Conservation (phyloP, 768 basidiomycete genomes). For the Suillus hirtellus region DNA sequence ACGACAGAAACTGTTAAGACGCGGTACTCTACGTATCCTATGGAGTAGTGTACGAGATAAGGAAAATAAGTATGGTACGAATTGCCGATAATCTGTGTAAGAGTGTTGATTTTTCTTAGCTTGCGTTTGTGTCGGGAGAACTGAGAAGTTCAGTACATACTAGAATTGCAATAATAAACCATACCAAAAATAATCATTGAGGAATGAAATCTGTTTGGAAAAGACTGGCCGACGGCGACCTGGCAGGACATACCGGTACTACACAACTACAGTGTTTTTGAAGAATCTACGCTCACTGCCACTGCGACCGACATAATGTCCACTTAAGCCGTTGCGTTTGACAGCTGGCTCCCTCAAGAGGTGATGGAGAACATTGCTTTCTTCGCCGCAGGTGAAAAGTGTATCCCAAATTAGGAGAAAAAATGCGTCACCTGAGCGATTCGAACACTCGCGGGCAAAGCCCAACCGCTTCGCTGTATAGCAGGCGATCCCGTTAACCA, state of each 20-base stretch:
- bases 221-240: neutral
- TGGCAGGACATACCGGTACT: neutral
- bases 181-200: too few relatives aligned
- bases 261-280: neutral
- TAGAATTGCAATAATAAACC: too few relatives aligned
- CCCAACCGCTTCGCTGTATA: slow-evolving; percentile 55
- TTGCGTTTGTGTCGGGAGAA: too few relatives aligned
- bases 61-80: too few relatives aligned
- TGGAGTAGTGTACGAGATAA: too few relatives aligned
- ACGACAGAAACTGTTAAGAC: too few relatives aligned
- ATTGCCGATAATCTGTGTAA: too few relatives aligned
- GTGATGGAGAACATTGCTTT: slow-evolving; percentile 79
- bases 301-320: neutral
- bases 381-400: slow-evolving; percentile 44
- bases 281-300: neutral
- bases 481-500: slow-evolving; percentile 89
- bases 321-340: slow-evolving; percentile 16
- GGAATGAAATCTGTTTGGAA: too few relatives aligned
- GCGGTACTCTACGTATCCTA: too few relatives aligned
- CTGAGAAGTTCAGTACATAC: too few relatives aligned
- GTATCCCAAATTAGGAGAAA: slow-evolving; percentile 20
- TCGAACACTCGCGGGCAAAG: slow-evolving; percentile 65
- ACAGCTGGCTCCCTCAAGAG: slow-evolving; percentile 60
- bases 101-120: too few relatives aligned
- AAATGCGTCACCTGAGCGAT: slow-evolving; percentile 59